A percentile compares a stretch with the other conserved stretches of the same genome.
phyloP scores from a whole-genome alignment of 1,139 yeast species.

The Spathaspora sp. region DNA sequence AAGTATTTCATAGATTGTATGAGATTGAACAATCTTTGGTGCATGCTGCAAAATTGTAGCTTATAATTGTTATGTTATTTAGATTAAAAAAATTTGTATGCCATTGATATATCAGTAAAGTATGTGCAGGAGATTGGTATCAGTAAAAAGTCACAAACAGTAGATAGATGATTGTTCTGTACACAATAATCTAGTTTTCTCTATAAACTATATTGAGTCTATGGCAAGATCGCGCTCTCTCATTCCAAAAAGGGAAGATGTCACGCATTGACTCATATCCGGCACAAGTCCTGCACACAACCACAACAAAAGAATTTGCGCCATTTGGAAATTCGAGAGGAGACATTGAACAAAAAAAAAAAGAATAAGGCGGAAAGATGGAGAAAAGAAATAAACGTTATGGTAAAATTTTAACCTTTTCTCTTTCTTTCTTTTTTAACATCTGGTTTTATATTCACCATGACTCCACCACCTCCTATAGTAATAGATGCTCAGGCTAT shows the following conservation, averaged over 20 bases:
- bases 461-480: slow-evolving; percentile 67
- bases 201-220: no score
- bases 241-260: slow-evolving; percentile 1
- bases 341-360: no score
- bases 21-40: slow-evolving; percentile 19
- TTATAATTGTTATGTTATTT: background rate
- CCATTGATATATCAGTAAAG: background rate
- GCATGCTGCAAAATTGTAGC: slow-evolving; percentile 8
- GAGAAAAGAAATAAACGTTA: slow-evolving; percentile 1
- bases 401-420: background rate
- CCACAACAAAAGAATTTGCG: background rate
- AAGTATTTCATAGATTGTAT: slow-evolving; percentile 22
- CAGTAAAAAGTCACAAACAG: no score
- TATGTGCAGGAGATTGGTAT: no score
- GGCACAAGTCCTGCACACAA: background rate
- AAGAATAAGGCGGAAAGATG: background rate
- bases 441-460: slow-evolving; percentile 6
- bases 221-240: background rate
- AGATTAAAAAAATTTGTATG: background rate
- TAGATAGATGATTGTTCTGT: no score
- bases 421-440: background rate
- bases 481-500: slow-evolving; percentile 73
- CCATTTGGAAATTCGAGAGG: background rate
- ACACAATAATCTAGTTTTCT: no score
- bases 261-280: slow-evolving; percentile 1